These are phyloP conservation scores for Sporothrix mexicana DNA, from an alignment of 2,329 filamentous ascomycete genomes.

Conservation along the genomic window DNA sequence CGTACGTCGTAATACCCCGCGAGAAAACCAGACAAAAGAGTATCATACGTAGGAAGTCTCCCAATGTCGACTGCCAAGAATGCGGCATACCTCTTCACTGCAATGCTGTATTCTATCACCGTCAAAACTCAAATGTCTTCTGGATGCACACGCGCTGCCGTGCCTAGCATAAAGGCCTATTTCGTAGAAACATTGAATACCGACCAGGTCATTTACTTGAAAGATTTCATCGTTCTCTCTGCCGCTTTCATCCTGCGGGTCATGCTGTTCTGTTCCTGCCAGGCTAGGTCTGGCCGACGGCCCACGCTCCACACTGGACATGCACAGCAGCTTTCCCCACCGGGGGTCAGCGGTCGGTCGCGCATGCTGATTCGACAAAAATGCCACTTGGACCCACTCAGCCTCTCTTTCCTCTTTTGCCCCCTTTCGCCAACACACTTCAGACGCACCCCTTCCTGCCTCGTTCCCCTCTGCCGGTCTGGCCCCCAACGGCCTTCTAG, in stretches of 20 bases:
- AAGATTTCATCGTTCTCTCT: neutral
- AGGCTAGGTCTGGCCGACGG: neutral
- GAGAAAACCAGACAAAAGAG: neutral
- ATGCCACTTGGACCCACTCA: constrained; percentile 4
- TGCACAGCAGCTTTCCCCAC: constrained; percentile 15
- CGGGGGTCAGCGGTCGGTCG: constrained; percentile 20
- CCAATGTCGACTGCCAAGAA: constrained; percentile 8
- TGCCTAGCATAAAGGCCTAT: neutral
- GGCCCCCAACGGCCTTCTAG: constrained; percentile 2
- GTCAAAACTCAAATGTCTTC: neutral
- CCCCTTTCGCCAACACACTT: constrained; percentile 13
- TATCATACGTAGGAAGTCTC: too few species aligned
- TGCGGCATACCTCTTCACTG: neutral
- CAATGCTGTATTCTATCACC: neutral
- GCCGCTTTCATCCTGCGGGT: neutral
- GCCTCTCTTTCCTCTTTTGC: neutral
- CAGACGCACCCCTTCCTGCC: constrained; percentile 9
- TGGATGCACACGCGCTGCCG: neutral
- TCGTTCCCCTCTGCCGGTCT: neutral
- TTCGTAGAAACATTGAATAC: neutral
- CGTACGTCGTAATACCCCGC: neutral
- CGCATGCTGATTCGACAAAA: neutral
- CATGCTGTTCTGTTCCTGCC: constrained; percentile 1
- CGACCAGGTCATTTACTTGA: neutral
- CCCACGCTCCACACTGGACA: constrained; percentile 4